A percentile compares a stretch with the other conserved stretches of the same genome.
These are phyloP conservation scores for Leccinum solheimii DNA, from an alignment of 1,284 basidiomycete species.

Conservation along the genomic window DNA sequence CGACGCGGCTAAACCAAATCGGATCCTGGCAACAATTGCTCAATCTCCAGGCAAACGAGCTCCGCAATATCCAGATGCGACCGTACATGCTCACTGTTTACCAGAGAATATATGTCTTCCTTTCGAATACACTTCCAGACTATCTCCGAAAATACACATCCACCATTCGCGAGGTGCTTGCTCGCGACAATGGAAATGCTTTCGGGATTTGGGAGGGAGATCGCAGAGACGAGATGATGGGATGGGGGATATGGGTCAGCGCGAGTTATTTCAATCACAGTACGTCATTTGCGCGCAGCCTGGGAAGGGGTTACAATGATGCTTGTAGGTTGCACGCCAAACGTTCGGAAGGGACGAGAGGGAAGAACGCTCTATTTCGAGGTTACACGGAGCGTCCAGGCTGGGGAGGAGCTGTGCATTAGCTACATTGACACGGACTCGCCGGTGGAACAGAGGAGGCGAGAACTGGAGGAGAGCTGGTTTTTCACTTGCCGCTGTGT, in stretches of 20 bases:
- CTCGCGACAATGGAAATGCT: conserved; percentile 63
- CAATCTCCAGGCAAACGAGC: conserved; percentile 52
- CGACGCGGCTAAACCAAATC: neutral
- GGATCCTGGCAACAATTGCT: conserved; percentile 35
- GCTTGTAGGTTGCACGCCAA: conserved; percentile 55
- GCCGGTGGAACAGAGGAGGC: conserved; percentile 38
- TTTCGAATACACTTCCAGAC: conserved; percentile 37
- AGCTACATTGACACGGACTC: conserved; percentile 52
- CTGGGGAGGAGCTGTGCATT: conserved; percentile 59
- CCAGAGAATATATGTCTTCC: conserved; percentile 49
- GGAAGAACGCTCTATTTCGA: conserved; percentile 52
- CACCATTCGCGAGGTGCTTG: conserved; percentile 50
- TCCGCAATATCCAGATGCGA: conserved; percentile 39
- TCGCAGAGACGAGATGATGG: conserved; percentile 56
- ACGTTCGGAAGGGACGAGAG: conserved; percentile 51
- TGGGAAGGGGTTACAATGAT: neutral
- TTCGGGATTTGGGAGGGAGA: conserved; percentile 64
- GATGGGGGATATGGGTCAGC: conserved; percentile 59
- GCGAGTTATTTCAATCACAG: conserved; percentile 71
- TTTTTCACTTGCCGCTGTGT: conserved; percentile 55
- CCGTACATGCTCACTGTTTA: conserved; percentile 47
- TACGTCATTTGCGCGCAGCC: conserved; percentile 29
- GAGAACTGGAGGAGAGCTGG: conserved; percentile 46
- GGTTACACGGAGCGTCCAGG: conserved; percentile 43
- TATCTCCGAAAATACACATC: conserved; percentile 41